Conservation (phyloP, 1,284 basidiomycete species). For the Phylloporus sp. region DNA sequence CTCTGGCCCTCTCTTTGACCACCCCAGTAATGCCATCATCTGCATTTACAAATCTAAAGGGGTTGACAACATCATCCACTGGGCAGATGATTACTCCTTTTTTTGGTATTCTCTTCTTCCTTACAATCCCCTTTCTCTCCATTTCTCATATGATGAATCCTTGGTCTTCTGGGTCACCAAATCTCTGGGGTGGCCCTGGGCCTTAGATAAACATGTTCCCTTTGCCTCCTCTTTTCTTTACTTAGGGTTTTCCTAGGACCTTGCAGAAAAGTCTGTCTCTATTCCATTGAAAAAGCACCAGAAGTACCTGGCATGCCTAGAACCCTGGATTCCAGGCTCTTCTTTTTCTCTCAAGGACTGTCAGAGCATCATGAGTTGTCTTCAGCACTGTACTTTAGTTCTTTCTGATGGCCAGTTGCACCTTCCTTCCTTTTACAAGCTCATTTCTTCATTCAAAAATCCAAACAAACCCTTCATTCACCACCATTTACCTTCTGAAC, state of each 20-base stretch:
- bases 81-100: neutral
- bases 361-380: conserved; percentile 2
- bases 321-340: neutral
- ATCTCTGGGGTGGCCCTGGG: neutral
- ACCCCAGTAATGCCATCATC: neutral
- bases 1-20: neutral
- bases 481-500: neutral
- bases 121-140: neutral
- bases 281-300: neutral
- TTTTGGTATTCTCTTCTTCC: neutral
- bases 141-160: neutral
- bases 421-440: conserved; percentile 20
- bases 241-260: neutral
- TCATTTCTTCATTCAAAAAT: conserved; percentile 19
- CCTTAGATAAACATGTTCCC: neutral
- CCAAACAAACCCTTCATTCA: neutral
- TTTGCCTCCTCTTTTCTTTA: neutral
- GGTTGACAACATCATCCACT: neutral
- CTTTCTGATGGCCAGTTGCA: conserved; percentile 24
- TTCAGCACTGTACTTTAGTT: conserved; percentile 31
- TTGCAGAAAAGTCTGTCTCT: too few species aligned
- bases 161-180: neutral
- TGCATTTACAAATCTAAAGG: neutral
- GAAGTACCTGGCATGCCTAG: conserved; percentile 1
- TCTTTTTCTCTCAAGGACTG: neutral